Base-by-base conservation (phyloP, 345 rosid genomes). In the Microcos paniculata region DNA sequence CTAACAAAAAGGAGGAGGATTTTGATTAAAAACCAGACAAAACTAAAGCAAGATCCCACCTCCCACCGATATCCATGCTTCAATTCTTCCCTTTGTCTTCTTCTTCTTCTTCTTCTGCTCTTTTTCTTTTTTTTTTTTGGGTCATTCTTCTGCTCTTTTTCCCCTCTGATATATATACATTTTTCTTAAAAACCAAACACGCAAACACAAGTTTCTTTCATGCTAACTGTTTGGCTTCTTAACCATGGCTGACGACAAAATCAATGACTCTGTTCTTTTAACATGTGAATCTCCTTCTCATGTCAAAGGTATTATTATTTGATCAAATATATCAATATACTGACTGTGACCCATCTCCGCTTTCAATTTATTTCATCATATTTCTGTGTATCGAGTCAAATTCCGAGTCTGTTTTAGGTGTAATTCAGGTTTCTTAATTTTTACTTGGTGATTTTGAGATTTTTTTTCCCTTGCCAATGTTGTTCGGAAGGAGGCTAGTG, bases 21-120 rank as follows among this genome's bases (percentile, higher is more conserved):
- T 28, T 42, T 72, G 26, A 40, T 58, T 28, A 58, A 58, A 23
- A 58, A 43, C 66, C 66, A 72, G 40, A 71, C 75, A 71, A 45
- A 53, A 51, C 61, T 38, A 21, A 3, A 67, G 46, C 71, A 31
- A 5, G 24, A 35, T 30, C 43, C 59, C 74, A 62, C 42, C 33
- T n/a, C 62, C 33, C 19, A 16, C 75, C 75, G 63, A 28, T 19
- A 72, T 38, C 52, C 40, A 18, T 72, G 65, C 56, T 58, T 58
- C 40, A 18, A 42, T 46, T 10, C 30, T 28, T 59, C 21, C 19
- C 13, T 7, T 61, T 18, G n/a, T 46, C 15, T 18, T 49, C 19
- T 4, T 51, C 4, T 14, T 10, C 26, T 16, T 13, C 48, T 8
- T 4, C 8, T 18, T 46, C 8, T 52, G n/a, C n/a, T n/a, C n/a